phyloP scores from a whole-genome alignment of 768 basidiomycete genomes.

The Tricholoma saponaceum region DNA sequence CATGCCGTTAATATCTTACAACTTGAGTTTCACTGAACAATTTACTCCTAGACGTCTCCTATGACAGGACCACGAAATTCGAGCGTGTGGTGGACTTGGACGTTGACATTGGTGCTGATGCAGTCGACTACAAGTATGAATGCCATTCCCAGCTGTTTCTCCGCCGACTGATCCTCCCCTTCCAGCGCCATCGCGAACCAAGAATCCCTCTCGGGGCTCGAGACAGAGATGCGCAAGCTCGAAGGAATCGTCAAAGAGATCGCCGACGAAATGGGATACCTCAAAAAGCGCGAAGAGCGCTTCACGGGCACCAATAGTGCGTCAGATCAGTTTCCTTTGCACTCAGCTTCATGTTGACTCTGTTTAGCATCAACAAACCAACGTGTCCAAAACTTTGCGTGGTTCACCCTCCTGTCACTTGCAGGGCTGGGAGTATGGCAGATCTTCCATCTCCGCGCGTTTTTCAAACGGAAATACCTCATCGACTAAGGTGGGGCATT shows the following conservation, averaged over 20 bases:
- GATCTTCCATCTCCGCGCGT: conserved; percentile 88
- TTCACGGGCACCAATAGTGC: conserved; percentile 88
- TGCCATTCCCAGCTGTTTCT: background rate
- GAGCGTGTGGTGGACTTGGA: conserved; percentile 84
- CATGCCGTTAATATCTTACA: background rate
- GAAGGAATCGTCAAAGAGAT: conserved; percentile 95
- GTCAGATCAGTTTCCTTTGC: conserved; percentile 22
- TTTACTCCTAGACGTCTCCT: conserved; percentile 36
- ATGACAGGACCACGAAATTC: conserved; percentile 44
- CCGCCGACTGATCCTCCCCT: conserved; percentile 3
- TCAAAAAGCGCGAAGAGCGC: conserved; percentile 83
- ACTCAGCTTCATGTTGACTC: background rate
- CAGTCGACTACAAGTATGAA: conserved; percentile 95
- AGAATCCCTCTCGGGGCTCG: conserved; percentile 90
- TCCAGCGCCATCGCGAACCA: conserved; percentile 95
- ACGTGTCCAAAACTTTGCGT: conserved; percentile 90
- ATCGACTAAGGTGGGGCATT: conserved; percentile 55
- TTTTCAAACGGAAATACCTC: conserved; percentile 95
- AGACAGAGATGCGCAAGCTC: conserved; percentile 97
- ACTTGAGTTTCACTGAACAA: background rate
- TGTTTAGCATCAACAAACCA: conserved; percentile 80
- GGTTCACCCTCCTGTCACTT: conserved; percentile 80
- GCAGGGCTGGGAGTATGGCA: conserved; percentile 88
- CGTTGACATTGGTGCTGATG: conserved; percentile 97
- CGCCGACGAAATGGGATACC: conserved; percentile 87